Evolutionary conservation across 306 rosid species (phyloP), one percentile per base, ranked within the genome.

Genomic region (Geum urbanum): DNA sequence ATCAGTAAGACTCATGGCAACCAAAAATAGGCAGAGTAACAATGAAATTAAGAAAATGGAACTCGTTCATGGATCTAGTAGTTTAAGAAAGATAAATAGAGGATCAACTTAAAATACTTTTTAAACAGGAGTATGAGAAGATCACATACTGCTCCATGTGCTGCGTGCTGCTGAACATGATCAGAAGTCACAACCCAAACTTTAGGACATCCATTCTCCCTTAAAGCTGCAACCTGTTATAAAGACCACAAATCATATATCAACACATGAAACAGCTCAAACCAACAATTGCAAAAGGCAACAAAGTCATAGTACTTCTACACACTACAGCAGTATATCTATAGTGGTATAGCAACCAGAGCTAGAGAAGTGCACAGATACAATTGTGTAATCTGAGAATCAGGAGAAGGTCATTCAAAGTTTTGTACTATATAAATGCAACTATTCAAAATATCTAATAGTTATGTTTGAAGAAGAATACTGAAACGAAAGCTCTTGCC

Each of bases 181-280:
- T 92, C 98, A 82, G 97, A 90, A 66, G 94, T 88, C 67, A 83
- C 98, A 76, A 92, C 98, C 98, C 98, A 90, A 27, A 92, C 97
- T 81, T 84, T 82, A 72, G 98, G 96, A 74, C 98, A 92, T 66
- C 98, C 98, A 69, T 92, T 97, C 78, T 81, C 94, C 85, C 66
- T 88, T 84, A 92, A 81, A 67, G 94, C 92, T 65, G 79, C 86
- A 80, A 92, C 97, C 98, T 92, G 68, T 16, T 46, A 75, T 57
- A 67, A 77, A 61, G 18, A 65, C 41, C 51, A 63, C 18, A 40
- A 72, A 66, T 68, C 13, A 56, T 32, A 51, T 43, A 63, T 66
- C 62, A 64, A 46, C 7, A 16, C 1, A 18, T 7, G 14, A 52
- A 68, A 52, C 27, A 68, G 3, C n/a, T 10, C 37, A 7, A 51